Conservation (phyloP, 371 early-diverging fungal genomes). For the Funneliformis caledonium region DNA sequence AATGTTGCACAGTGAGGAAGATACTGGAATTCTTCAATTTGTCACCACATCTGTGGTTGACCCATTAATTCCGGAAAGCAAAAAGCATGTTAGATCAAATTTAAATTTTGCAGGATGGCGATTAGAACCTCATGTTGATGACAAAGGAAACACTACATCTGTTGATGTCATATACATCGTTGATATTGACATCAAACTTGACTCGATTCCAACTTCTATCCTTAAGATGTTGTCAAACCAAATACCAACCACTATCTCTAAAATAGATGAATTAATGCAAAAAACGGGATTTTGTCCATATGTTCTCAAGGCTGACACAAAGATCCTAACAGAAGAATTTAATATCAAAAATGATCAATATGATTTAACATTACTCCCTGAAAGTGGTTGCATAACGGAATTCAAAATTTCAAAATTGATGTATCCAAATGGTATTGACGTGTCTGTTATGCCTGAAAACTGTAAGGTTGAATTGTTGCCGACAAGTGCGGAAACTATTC, state of each 20-base stretch:
- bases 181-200: constrained; percentile 58
- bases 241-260: constrained; percentile 47
- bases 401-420: constrained; percentile 49
- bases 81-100: constrained; percentile 54
- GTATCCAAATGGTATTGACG: constrained; percentile 51
- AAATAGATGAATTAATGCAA: constrained; percentile 50
- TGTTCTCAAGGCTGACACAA: constrained; percentile 56
- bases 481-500: neutral
- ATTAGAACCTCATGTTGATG: constrained; percentile 53
- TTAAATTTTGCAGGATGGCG: constrained; percentile 67
- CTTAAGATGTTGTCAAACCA: constrained; percentile 54
- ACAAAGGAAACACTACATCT: constrained; percentile 50
- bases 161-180: constrained; percentile 61
- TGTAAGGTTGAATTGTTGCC: constrained; percentile 18
- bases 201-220: constrained; percentile 55
- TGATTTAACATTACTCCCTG: constrained; percentile 46
- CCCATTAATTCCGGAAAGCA: constrained; percentile 57
- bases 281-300: constrained; percentile 61
- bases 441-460: constrained; percentile 47
- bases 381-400: constrained; percentile 52
- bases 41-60: constrained; percentile 64
- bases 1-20: constrained; percentile 60
- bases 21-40: constrained; percentile 58
- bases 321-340: constrained; percentile 50
- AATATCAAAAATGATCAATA: constrained; percentile 52